Evolutionary conservation across 129 eudicot genomes (phyloP).

Genomic region (Centella asiatica): DNA sequence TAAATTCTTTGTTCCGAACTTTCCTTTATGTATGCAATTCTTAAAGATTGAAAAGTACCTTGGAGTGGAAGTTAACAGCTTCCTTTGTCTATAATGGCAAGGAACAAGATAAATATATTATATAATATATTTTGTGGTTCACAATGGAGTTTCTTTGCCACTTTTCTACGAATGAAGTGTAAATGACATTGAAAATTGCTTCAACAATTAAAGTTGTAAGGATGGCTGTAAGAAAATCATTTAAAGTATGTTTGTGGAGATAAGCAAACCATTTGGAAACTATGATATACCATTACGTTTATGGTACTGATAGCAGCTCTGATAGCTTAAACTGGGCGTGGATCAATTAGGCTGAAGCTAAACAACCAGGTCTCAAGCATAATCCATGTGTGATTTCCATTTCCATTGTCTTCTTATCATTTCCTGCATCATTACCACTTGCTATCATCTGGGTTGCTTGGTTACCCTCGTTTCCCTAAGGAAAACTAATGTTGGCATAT

Average conservation of each 20-base stretch:
- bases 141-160: no score
- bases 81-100: not conserved
- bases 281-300: not conserved
- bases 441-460: no score
- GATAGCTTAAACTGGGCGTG: no score
- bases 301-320: no score
- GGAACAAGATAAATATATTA: not conserved
- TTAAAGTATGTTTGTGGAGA: not conserved
- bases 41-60: not conserved
- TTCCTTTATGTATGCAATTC: not conserved
- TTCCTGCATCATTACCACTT: no score
- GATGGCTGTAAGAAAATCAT: not conserved
- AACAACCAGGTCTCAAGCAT: not conserved
- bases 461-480: no score
- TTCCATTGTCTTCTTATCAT: not conserved
- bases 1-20: not conserved
- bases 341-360: not conserved
- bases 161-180: no score
- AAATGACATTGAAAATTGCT: no score
- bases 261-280: not conserved
- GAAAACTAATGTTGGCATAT: no score
- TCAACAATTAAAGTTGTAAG: no score
- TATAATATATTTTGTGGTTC: not conserved
- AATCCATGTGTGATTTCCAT: not conserved
- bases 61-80: not conserved